Evolutionary conservation across 2,329 filamentous ascomycete genomes (phyloP).

Genomic region (Talaromyces sp.): DNA sequence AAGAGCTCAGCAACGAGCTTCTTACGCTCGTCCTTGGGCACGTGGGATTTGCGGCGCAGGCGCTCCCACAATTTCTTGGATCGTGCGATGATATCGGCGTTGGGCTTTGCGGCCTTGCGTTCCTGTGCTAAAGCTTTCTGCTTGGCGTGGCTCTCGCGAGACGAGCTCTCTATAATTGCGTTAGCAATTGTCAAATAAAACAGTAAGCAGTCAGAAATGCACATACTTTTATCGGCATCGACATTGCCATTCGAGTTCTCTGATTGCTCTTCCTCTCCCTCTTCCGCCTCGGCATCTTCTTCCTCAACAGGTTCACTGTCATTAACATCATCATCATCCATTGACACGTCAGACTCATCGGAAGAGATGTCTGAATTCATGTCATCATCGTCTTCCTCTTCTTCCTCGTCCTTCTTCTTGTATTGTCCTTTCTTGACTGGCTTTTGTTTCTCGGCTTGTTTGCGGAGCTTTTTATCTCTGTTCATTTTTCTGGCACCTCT

Average conservation of each 20-base stretch:
- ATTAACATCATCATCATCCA: conserved; percentile 42
- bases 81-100: conserved; percentile 82
- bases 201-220: not conserved
- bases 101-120: conserved; percentile 87
- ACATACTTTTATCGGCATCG: conserved; percentile 18
- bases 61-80: conserved; percentile 98
- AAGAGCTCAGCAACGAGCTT: conserved; percentile 87
- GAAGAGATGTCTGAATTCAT: conserved; percentile 49
- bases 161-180: conserved; percentile 59
- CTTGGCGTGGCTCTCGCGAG: conserved; percentile 84
- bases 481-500: conserved; percentile 25
- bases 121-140: conserved; percentile 86
- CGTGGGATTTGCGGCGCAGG: conserved; percentile 86
- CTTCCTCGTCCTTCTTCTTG: conserved; percentile 40
- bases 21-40: conserved; percentile 84
- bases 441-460: conserved; percentile 35
- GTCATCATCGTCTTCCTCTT: conserved; percentile 47
- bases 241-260: conserved; percentile 16
- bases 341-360: conserved; percentile 56
- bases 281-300: conserved; percentile 25
- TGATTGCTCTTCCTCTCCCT: conserved; percentile 23
- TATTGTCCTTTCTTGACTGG: conserved; percentile 34
- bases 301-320: conserved; percentile 26
- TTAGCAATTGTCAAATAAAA: not conserved
- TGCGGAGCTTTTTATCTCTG: conserved; percentile 30